phyloP scores from a whole-genome alignment of 2,329 filamentous ascomycete genomes.

The Pseudogymnoascus sp. region DNA sequence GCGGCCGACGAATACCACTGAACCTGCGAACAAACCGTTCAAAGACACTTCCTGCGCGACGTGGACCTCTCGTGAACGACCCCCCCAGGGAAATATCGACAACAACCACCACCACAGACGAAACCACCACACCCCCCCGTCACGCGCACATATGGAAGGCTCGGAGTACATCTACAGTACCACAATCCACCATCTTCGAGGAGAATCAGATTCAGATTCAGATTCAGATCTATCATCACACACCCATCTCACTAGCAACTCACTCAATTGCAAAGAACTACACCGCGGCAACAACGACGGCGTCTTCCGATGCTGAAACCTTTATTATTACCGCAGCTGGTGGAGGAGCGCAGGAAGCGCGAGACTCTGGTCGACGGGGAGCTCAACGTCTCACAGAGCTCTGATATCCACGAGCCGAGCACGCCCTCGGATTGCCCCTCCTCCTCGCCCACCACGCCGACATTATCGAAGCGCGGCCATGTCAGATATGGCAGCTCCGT shows the following conservation, averaged over 20 bases:
- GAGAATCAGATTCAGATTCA: background rate
- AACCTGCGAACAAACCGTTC: background rate
- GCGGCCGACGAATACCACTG: background rate
- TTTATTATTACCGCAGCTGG: constrained; percentile 44
- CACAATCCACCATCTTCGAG: background rate
- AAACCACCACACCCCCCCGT: background rate
- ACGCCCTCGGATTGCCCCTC: constrained; percentile 40
- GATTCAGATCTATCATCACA: constrained; percentile 12
- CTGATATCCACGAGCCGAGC: constrained; percentile 30
- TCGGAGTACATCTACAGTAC: background rate
- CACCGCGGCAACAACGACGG: constrained; percentile 14
- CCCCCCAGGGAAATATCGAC: background rate
- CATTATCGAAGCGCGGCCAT: constrained; percentile 47
- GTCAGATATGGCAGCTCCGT: constrained; percentile 62
- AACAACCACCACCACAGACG: background rate
- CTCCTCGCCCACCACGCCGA: constrained; percentile 62
- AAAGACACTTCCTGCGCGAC: background rate
- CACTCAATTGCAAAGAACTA: constrained; percentile 14
- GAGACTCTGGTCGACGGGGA: constrained; percentile 28
- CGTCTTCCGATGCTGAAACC: constrained; percentile 45
- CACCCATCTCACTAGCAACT: constrained; percentile 10
- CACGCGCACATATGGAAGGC: background rate
- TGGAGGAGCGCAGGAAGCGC: constrained; percentile 40
- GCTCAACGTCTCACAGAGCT: constrained; percentile 24
- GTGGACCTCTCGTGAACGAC: background rate